phyloP scores from a whole-genome alignment of 768 basidiomycete species.

The Podaxis sp. region DNA sequence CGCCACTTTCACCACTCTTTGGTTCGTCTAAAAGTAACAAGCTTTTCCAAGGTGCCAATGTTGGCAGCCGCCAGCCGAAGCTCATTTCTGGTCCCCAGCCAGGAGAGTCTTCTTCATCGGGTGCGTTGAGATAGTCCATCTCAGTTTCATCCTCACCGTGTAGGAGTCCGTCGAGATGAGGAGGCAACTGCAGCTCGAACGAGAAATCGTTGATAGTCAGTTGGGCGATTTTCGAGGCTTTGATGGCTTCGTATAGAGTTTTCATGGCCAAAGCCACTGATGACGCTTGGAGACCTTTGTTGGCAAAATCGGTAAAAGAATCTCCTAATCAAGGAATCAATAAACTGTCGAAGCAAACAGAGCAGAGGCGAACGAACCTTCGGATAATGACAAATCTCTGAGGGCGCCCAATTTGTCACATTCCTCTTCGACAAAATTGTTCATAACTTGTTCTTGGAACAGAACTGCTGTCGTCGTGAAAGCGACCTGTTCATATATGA shows the following conservation, averaged over 20 bases:
- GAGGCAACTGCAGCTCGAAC: conserved; percentile 85
- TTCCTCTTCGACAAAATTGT: conserved; percentile 83
- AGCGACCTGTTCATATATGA: conserved; percentile 85
- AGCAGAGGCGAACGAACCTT: conserved; percentile 42
- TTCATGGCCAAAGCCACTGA: conserved; percentile 82
- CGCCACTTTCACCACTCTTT: conserved; percentile 45
- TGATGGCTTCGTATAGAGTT: conserved; percentile 75
- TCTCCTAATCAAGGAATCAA: conserved; percentile 43
- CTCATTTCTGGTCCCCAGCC: conserved; percentile 70
- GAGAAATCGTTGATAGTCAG: conserved; percentile 78
- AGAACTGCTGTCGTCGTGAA: conserved; percentile 91
- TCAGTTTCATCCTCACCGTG: conserved; percentile 64
- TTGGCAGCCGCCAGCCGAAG: conserved; percentile 71
- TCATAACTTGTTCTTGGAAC: conserved; percentile 86
- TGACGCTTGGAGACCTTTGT: conserved; percentile 60
- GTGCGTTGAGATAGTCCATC: conserved; percentile 46
- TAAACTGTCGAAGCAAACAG: conserved; percentile 14
- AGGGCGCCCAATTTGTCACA: conserved; percentile 69
- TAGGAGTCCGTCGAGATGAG: conserved; percentile 70
- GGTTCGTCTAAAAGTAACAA: conserved; percentile 65
- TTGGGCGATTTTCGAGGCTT: conserved; percentile 72
- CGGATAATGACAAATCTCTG: conserved; percentile 67
- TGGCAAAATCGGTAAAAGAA: conserved; percentile 54
- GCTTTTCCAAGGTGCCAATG: conserved; percentile 90
- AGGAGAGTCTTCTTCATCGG: conserved; percentile 50